A percentile compares a stretch with the other conserved stretches of the same genome.
Conservation (phyloP, 139 green algal species). For the Tetradesmus obliquus region DNA sequence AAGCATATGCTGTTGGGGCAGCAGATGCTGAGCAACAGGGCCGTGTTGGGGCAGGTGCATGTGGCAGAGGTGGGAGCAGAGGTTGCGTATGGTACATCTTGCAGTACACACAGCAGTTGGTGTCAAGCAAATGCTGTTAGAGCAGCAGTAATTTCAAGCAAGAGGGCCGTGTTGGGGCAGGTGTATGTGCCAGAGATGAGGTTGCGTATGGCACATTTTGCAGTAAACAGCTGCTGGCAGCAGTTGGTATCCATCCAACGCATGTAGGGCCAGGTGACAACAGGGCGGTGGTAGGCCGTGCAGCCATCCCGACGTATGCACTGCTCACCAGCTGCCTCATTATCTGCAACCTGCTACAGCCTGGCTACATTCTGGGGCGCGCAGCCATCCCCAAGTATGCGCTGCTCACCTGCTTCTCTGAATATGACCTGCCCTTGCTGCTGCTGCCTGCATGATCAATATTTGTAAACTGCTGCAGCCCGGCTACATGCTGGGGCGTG, state of each 20-base stretch:
- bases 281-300: conserved; percentile 44
- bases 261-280: conserved; percentile 92
- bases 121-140: conserved; percentile 83
- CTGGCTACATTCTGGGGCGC: too few species aligned
- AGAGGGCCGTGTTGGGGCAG: conserved; percentile 60
- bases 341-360: too few species aligned
- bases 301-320: too few species aligned
- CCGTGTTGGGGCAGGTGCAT: conserved; percentile 73
- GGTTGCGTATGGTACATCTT: background rate
- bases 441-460: too few species aligned
- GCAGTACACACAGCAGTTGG: conserved; percentile 39
- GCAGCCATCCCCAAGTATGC: conserved; percentile 78
- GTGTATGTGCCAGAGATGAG: conserved; percentile 86
- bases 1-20: conserved; percentile 89
- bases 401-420: conserved; percentile 77
- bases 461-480: background rate
- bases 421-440: too few species aligned
- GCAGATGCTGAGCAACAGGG: conserved; percentile 85
- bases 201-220: background rate
- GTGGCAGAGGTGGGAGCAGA: conserved; percentile 80
- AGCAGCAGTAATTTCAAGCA: conserved; percentile 91
- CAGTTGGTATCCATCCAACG: conserved; percentile 72
- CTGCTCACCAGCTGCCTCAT: too few species aligned
- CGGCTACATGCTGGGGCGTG: conserved; percentile 71
- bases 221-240: too few species aligned